Percentiles rank a stretch among this genome's conserved stretches.
Evolutionary conservation across 1,284 basidiomycete genomes (phyloP).

Genomic region (Melampsora americana): DNA sequence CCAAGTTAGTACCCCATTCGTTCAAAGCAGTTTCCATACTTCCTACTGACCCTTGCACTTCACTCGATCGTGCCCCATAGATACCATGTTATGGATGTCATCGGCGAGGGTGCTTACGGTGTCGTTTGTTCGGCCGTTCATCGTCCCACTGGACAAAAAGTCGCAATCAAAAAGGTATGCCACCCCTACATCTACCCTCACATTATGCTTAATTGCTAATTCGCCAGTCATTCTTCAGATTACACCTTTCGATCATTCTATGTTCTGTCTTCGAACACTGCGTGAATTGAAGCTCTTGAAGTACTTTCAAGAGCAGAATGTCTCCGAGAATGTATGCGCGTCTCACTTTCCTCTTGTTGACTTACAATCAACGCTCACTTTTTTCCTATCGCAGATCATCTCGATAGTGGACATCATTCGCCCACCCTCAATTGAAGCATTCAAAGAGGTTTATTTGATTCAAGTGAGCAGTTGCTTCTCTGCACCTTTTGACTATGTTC

Average conservation of each 20-base stretch:
- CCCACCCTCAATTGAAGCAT: slow-evolving; percentile 77
- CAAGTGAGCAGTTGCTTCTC: slow-evolving; percentile 52
- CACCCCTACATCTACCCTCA: slow-evolving; percentile 48
- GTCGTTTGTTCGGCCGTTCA: slow-evolving; percentile 56
- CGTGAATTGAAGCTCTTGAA: slow-evolving; percentile 67
- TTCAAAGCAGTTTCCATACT: too few relatives aligned
- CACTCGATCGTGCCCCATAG: neutral
- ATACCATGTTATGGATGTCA: slow-evolving; percentile 53
- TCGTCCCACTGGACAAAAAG: slow-evolving; percentile 53
- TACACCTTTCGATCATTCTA: slow-evolving; percentile 78
- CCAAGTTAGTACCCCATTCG: slow-evolving; percentile 44
- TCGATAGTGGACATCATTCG: slow-evolving; percentile 92
- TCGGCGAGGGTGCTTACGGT: slow-evolving; percentile 58
- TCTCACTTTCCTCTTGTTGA: neutral
- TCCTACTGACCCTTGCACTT: neutral
- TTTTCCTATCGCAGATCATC: slow-evolving; percentile 54
- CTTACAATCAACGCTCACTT: neutral
- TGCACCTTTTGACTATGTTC: slow-evolving; percentile 23
- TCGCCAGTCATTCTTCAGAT: slow-evolving; percentile 57
- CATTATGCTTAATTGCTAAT: slow-evolving; percentile 48
- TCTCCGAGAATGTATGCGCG: slow-evolving; percentile 54
- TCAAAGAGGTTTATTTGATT: slow-evolving; percentile 88
- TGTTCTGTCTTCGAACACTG: slow-evolving; percentile 81
- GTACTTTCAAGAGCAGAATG: slow-evolving; percentile 65
- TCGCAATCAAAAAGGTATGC: slow-evolving; percentile 56